Evolutionary conservation across 176 grass and related monocot genomes (phyloP).

Genomic region (Raddia distichophylla): DNA sequence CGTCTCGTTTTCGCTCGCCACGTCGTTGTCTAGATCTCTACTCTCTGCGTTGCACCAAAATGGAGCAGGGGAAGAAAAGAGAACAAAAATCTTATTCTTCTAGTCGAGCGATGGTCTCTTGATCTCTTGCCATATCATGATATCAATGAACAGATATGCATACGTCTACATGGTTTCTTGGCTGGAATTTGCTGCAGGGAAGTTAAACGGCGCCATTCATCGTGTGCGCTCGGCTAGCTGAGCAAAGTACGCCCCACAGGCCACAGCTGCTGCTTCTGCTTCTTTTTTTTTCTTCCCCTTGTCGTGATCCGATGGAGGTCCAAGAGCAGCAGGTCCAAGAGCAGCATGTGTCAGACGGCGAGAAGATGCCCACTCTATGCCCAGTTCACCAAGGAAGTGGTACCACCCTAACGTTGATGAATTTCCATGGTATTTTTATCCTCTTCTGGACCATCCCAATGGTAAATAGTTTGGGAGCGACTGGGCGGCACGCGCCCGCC

Average conservation of each 20-base stretch:
- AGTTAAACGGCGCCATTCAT: not conserved
- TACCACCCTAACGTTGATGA: not conserved
- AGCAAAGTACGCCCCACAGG: not conserved
- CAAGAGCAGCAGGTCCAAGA: not conserved
- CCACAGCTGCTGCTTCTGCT: not conserved
- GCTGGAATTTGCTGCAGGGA: not conserved
- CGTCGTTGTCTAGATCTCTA: not conserved
- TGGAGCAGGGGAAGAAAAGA: not conserved
- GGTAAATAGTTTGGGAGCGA: not conserved
- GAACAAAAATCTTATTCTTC: not conserved
- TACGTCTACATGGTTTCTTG: not conserved
- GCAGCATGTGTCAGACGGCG: conserved; percentile 37
- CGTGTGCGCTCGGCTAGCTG: not conserved
- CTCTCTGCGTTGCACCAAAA: not conserved
- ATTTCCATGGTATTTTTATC: not conserved
- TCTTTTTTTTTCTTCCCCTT: not conserved
- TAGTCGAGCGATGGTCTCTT: not conserved
- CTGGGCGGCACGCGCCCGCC: too few relatives aligned
- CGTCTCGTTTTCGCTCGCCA: not conserved
- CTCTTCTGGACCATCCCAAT: not conserved
- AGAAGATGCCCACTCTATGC: not conserved
- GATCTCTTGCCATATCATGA: not conserved
- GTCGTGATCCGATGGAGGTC: not conserved
- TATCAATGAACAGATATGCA: too few relatives aligned
- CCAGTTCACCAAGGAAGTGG: not conserved